Conservation (phyloP, 192 early-diverging fungal genomes). For the Phycomyces nitens region DNA sequence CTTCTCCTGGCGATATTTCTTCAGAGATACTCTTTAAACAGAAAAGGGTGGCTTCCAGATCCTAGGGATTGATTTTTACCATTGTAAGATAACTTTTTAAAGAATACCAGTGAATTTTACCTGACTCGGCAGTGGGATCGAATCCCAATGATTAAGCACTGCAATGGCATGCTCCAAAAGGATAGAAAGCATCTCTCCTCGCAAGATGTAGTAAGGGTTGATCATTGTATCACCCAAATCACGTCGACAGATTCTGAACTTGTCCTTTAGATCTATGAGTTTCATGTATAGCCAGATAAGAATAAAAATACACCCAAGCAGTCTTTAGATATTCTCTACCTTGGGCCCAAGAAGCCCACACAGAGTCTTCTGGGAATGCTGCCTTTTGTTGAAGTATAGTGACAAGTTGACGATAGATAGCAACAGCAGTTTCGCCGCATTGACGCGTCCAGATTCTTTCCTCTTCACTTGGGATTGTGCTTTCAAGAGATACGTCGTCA, state of each 20-base stretch:
- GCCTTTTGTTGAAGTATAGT: conserved; percentile 54
- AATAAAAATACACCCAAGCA: not conserved
- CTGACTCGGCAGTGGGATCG: conserved; percentile 3
- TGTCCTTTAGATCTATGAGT: conserved; percentile 48
- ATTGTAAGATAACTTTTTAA: not conserved
- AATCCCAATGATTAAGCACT: conserved; percentile 12
- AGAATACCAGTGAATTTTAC: not conserved
- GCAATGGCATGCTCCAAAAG: conserved; percentile 10
- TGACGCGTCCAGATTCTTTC: conserved; percentile 1
- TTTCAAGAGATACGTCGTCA: conserved; percentile 6
- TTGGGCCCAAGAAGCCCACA: conserved; percentile 54
- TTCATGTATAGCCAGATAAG: not conserved
- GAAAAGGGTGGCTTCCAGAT: conserved; percentile 61
- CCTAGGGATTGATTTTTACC: conserved; percentile 1
- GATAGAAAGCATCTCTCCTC: conserved; percentile 48
- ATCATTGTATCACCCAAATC: conserved; percentile 74
- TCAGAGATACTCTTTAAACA: conserved; percentile 64
- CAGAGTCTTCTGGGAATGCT: conserved; percentile 48
- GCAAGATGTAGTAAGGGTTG: conserved; percentile 64
- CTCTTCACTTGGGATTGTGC: not conserved
- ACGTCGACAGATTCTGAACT: conserved; percentile 59
- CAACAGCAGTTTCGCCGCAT: conserved; percentile 34
- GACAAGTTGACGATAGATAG: conserved; percentile 50
- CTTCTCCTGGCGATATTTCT: conserved; percentile 52
- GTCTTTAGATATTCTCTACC: conserved; percentile 20